Percentiles rank a stretch among this genome's conserved stretches.
phyloP scores from a whole-genome alignment of 2,329 filamentous ascomycete species.

The Colletotrichum sp. region DNA sequence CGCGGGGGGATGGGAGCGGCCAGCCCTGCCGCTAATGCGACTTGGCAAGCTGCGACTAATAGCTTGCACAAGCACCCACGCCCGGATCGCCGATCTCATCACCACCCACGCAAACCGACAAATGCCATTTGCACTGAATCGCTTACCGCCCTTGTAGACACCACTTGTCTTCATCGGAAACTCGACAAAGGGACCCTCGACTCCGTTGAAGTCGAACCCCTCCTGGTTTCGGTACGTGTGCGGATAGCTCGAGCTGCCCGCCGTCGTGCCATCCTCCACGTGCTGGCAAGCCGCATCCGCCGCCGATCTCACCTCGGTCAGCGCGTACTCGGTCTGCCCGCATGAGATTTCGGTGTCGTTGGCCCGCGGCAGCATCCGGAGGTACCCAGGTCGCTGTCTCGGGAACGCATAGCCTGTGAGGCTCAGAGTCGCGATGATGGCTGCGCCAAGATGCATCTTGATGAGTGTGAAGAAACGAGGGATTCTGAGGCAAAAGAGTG shows the following conservation, averaged over 20 bases:
- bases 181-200: slow-evolving; percentile 65
- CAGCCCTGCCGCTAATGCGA: neutral
- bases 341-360: slow-evolving; percentile 39
- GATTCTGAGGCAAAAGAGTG: neutral
- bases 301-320: slow-evolving; percentile 53
- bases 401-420: slow-evolving; percentile 9
- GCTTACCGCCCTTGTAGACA: slow-evolving; percentile 61
- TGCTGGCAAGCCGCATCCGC: slow-evolving; percentile 56
- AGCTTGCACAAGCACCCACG: neutral
- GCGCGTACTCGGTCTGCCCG: slow-evolving; percentile 57
- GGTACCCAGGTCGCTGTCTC: slow-evolving; percentile 50
- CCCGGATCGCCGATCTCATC: slow-evolving; percentile 15
- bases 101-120: neutral
- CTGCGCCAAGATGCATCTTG: slow-evolving; percentile 7
- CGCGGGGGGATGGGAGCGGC: neutral
- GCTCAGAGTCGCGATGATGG: slow-evolving; percentile 3
- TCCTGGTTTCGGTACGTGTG: slow-evolving; percentile 68
- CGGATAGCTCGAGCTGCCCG: slow-evolving; percentile 51
- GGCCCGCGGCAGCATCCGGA: neutral
- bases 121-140: neutral
- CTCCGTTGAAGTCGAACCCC: slow-evolving; percentile 61
- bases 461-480: neutral
- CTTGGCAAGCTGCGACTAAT: neutral
- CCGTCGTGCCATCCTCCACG: slow-evolving; percentile 42
- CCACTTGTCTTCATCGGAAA: slow-evolving; percentile 62